phyloP scores from a whole-genome alignment of 805 yeast species.

The Ogataea henricii region DNA sequence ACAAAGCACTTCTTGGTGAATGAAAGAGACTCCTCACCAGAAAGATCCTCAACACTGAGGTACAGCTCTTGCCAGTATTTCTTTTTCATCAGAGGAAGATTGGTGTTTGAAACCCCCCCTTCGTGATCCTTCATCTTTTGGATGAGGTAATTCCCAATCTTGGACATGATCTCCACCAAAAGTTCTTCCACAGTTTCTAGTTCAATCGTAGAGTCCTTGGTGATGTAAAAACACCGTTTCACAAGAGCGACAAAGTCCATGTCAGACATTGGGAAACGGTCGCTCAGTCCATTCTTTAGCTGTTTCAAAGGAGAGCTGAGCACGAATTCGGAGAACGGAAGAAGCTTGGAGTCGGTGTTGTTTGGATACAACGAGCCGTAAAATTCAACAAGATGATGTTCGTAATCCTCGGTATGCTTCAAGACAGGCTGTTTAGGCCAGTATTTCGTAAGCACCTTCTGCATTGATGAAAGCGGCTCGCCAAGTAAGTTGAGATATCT shows the following conservation, averaged over 20 bases:
- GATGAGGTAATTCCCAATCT: constrained; percentile 44
- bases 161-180: constrained; percentile 42
- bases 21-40: not conserved
- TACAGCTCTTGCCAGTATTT: constrained; percentile 32
- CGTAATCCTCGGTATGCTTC: constrained; percentile 11
- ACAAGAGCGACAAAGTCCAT: constrained; percentile 51
- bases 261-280: constrained; percentile 45
- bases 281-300: constrained; percentile 26
- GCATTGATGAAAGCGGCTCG: constrained; percentile 46
- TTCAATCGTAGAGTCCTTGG: constrained; percentile 27
- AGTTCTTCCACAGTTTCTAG: constrained; percentile 28
- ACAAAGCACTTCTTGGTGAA: constrained; percentile 18
- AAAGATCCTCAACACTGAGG: constrained; percentile 7
- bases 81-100: constrained; percentile 16
- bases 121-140: constrained; percentile 17
- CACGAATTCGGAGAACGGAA: constrained; percentile 39
- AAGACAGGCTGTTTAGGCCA: constrained; percentile 13
- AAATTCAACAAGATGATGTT: constrained; percentile 11
- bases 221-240: constrained; percentile 38
- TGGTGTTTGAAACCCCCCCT: constrained; percentile 7
- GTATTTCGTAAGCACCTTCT: constrained; percentile 15
- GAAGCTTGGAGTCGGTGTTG: constrained; percentile 13
- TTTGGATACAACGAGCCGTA: constrained; percentile 4
- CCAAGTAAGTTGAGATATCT: constrained; percentile 56
- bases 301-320: constrained; percentile 33